Base-by-base conservation (phyloP, 1,284 basidiomycete genomes). In the Marasmius fiardii region DNA sequence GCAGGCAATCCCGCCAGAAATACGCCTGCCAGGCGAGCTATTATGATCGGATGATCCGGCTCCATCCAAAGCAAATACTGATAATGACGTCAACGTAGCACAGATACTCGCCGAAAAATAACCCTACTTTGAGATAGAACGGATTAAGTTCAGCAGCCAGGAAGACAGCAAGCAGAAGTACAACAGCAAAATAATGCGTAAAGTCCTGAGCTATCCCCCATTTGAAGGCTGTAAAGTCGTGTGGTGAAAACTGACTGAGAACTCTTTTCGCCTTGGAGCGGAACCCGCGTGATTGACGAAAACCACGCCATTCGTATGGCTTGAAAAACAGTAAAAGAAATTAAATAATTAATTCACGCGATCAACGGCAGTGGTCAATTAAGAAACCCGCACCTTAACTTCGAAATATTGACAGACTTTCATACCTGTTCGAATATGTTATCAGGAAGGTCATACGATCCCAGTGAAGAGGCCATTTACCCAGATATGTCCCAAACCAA, bases 221-320 rank as follows among this genome's bases (percentile, higher is more conserved):
- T 65, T 89, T 82, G 77, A 93, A 93, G 11, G 87, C 81, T 20
- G 90, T 93, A 74, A 90, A 93, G 64, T 93, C 90, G 58, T 90
- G 86, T 14, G 91, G 91, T 8, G 88, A 89, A 67, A 93, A 91
- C 63, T 92, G 90, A 60, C 81, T 86, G 48, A 92, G 73, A 39
- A 92, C 88, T 28, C 89, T 81, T 60, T 80, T 83, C 33, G 90
- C 87, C 67, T 91, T 90, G 11, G 84, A 84, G 34, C 88, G 81
- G 47, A 92, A 68, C 20, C 90, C 90, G 57, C 80, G 82, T 55
- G 82, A 88, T 67, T 88, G 86, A 53, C 84, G 80, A 63, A 91
- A 76, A n/a, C 90, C 90, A 47, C 90, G 85, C 90, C 91, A 93
- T 62, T 82, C 83, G 65, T 90, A 92, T 49, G 86, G 86, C 90